These are phyloP conservation scores for Rehmannia glutinosa DNA, from an alignment of 257 asterid species.

Conservation along the genomic window DNA sequence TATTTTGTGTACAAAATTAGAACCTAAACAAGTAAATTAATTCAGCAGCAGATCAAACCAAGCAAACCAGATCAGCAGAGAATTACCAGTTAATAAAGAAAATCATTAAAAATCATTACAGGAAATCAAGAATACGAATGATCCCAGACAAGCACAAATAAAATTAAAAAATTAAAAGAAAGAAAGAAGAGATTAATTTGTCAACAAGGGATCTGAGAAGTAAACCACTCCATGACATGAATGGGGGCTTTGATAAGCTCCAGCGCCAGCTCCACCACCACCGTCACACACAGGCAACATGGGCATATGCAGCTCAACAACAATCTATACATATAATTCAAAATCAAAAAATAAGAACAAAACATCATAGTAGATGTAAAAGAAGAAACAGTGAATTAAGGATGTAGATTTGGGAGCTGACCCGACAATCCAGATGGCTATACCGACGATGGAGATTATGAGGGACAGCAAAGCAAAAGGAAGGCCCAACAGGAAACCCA, in stretches of 20 bases:
- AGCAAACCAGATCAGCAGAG: too few relatives aligned
- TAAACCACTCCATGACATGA: slow-evolving; percentile 59
- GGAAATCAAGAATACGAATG: neutral
- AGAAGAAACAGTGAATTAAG: too few relatives aligned
- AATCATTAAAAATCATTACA: neutral
- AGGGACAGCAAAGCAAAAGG: slow-evolving; percentile 64
- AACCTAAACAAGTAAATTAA: too few relatives aligned
- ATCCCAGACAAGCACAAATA: neutral
- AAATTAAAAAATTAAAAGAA: neutral
- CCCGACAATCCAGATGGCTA: slow-evolving; percentile 60
- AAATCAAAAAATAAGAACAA: too few relatives aligned
- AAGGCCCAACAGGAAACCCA: slow-evolving; percentile 52
- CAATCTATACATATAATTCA: slow-evolving; percentile 40
- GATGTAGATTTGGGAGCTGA: neutral
- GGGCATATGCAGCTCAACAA: slow-evolving; percentile 56
- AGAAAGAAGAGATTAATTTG: neutral
- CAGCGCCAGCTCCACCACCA: slow-evolving; percentile 52
- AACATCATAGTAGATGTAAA: neutral
- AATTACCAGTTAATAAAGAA: too few relatives aligned
- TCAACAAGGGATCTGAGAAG: slow-evolving; percentile 54
- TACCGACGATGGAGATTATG: slow-evolving; percentile 44
- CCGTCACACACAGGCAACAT: slow-evolving; percentile 57
- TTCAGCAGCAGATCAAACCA: too few relatives aligned
- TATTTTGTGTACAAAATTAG: too few relatives aligned
- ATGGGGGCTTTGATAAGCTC: slow-evolving; percentile 63